Evolutionary conservation across 345 rosid species (phyloP).

Genomic region (Populus deltoides): DNA sequence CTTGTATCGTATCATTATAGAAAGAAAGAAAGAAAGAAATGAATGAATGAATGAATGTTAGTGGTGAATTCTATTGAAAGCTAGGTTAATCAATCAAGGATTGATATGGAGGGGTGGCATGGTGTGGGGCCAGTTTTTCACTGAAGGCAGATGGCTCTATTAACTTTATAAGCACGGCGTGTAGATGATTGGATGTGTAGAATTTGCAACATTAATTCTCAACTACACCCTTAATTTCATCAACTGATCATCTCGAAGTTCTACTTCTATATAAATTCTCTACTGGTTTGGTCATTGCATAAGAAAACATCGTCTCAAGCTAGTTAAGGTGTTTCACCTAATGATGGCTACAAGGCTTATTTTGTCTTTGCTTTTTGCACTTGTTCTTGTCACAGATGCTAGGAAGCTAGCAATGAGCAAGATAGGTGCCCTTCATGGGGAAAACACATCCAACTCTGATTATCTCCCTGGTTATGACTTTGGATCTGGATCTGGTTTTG

Average conservation of each 20-base stretch:
- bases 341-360: conserved; percentile 11
- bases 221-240: background rate
- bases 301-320: background rate
- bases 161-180: conserved; percentile 9
- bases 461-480: background rate
- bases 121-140: background rate
- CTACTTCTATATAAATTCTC: background rate
- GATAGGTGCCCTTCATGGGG: conserved; percentile 6
- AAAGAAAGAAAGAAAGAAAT: too few relatives aligned
- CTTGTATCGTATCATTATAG: too few relatives aligned
- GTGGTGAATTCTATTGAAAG: background rate
- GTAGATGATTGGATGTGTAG: conserved; percentile 1
- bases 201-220: background rate
- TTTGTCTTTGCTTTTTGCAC: conserved; percentile 24
- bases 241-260: background rate
- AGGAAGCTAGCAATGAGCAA: conserved; percentile 37
- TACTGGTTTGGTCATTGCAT: background rate
- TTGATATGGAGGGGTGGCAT: background rate
- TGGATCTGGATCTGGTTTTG: background rate
- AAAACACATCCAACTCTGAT: conserved; percentile 22
- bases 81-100: background rate
- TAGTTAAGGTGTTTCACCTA: background rate
- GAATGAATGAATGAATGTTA: background rate
- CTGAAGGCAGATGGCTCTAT: conserved; percentile 20
- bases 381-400: conserved; percentile 35